Conservation (phyloP, 805 yeast species). For the Priceomyces haplophilus region DNA sequence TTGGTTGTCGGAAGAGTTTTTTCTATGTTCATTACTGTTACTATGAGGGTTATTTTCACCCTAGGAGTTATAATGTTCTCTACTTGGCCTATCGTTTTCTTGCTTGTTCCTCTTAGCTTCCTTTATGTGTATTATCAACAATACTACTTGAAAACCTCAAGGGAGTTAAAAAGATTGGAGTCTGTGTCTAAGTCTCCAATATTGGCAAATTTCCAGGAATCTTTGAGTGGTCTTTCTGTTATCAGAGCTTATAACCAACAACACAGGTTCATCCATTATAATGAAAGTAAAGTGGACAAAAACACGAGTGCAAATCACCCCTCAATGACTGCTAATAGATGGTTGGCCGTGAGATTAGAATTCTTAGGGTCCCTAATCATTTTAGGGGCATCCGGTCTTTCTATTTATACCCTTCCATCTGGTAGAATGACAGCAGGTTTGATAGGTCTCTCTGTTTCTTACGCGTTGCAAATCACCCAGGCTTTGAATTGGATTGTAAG, state of each 20-base stretch:
- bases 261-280: conserved; percentile 59
- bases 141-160: conserved; percentile 69
- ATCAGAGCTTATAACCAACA: conserved; percentile 73
- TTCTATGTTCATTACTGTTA: conserved; percentile 61
- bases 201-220: conserved; percentile 81
- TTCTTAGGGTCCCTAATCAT: conserved; percentile 87
- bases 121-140: conserved; percentile 72
- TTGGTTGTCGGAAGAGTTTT: conserved; percentile 71
- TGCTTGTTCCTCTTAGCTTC: conserved; percentile 66
- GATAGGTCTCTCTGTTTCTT: conserved; percentile 90
- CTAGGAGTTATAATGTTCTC: conserved; percentile 76
- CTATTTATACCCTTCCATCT: conserved; percentile 63
- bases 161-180: conserved; percentile 81
- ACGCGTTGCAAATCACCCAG: conserved; percentile 90
- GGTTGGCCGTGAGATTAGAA: conserved; percentile 95
- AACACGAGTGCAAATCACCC: conserved; percentile 94
- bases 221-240: conserved; percentile 70
- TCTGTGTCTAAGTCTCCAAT: conserved; percentile 78
- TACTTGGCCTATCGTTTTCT: conserved; percentile 79
- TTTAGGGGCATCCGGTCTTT: conserved; percentile 77
- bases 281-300: conserved; percentile 70
- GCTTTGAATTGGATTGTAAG: conserved; percentile 96
- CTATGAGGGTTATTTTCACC: conserved; percentile 67
- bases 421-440: conserved; percentile 83
- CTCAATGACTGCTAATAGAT: conserved; percentile 87